Base-by-base conservation (phyloP, 2,329 filamentous ascomycete genomes). In the Aspergillus latus region DNA sequence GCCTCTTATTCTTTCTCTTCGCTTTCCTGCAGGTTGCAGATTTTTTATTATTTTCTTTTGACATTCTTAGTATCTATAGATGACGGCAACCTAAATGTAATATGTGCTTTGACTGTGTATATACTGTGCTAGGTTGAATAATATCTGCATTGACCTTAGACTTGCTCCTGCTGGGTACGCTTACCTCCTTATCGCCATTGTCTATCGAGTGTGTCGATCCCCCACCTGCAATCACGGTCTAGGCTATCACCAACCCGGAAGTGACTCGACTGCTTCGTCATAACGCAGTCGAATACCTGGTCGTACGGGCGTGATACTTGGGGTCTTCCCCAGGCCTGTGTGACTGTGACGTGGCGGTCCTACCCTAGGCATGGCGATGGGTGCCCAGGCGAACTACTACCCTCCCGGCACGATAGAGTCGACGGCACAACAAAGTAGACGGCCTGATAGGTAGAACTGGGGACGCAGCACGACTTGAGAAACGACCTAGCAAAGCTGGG, bases 1-100 rank as follows among this genome's bases (percentile, higher is more conserved):
- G 44, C 37, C 30, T 43, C 32, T 34, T 34, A 7, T 34, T 42
- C 3, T 15, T 42, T 42, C 39, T 16, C 39, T 42, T 21, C 13
- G 43, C 21, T 44, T 16, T 34, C 13, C 59, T 62, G 60, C 60
- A 44, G 59, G 56, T 54, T 52, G 56, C 54, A 58, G 59, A 53
- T 49, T 11, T 46, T 28, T 49, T 43, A 21, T 21, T 45, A 37
- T 42, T 48, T 15, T 52, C 34, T 37, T 54, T 42, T 49, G 47
- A 56, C 44, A n/a, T 59, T 47, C 58, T 58, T 56, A 43, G 49
- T 57, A 57, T 57, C 39, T 52, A 57, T 57, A 57, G 55, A 57
- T 53, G 45, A 49, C 44, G 45, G 44, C 55, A 57, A 53, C 55
- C 52, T 57, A 57, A 57, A 48, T 49, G 49, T 57, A 57, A 57